Evolutionary conservation across 352 stramenopile genomes (phyloP), one percentile per base, ranked within the genome.

Genomic region (Pythium aquatile): DNA sequence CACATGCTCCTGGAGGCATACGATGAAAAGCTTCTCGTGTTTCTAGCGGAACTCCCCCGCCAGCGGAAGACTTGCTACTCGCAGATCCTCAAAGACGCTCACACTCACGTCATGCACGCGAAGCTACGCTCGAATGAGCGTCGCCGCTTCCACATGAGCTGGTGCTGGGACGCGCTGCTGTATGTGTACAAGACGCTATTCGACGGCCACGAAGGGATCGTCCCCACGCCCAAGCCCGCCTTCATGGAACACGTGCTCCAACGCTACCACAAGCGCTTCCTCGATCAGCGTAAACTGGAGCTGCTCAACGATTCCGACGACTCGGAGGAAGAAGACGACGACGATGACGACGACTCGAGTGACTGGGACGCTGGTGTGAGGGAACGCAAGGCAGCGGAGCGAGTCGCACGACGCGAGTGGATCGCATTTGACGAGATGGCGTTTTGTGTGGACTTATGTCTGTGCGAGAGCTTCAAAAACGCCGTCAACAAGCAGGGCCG

Each of bases 391-490:
- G 53, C 44, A 13, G 65, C 65, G 9, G 53, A 63, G 46, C 59
- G 65, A 11, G 55, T 37, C 4, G 55, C 55, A 3, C 59, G 55
- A 10, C 59, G 59, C 47, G 65, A 89, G 63, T 88, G 72, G 81
- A 77, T 88, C 40, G 77, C 71, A 13, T 51, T 76, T 2, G 54
- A 76, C 20, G 68, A 82, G 32, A 74, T 87, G 66, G 69, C 61
- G n/a, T 89, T 91, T 46, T 88, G 85, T 32, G 55, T 91, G 17
- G 79, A 90, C 64, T 75, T 69, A 2, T 85, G 73, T 51, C 61
- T 93, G 28, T 75, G 81, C 8, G 70, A 87, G 49, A 79, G 71
- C 56, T 93, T 84, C 69, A 85, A 86, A 47, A 78, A 91, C 55
- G 54, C 83, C 30, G 46, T 63, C 5, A 93, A 91, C 66, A 74